A percentile compares a stretch with the other conserved stretches of the same genome.
Conservation (phyloP, 2,329 filamentous ascomycete species). For the Dactylellina parvicollis region DNA sequence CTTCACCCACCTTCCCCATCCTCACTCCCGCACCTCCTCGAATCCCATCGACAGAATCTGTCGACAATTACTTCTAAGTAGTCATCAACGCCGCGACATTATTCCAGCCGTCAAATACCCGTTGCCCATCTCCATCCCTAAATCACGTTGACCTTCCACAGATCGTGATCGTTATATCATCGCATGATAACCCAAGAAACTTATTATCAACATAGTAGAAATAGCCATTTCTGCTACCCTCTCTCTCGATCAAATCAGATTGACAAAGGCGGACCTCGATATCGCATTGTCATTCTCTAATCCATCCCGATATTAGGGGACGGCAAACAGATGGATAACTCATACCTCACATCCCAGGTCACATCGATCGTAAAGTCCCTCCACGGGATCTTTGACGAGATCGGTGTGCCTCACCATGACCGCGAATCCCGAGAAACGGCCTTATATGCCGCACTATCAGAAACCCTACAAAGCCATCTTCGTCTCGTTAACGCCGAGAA, state of each 20-base stretch:
- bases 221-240: neutral
- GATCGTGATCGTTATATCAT: constrained; percentile 1
- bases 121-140: too few relatives aligned
- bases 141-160: constrained; percentile 33
- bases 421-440: constrained; percentile 88
- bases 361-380: constrained; percentile 63
- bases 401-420: constrained; percentile 92
- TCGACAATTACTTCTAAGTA: constrained; percentile 2
- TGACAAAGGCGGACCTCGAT: neutral
- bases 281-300: constrained; percentile 18
- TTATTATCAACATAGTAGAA: constrained; percentile 1
- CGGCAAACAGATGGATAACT: constrained; percentile 47
- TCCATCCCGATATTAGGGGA: constrained; percentile 15
- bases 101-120: too few relatives aligned
- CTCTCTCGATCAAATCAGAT: neutral
- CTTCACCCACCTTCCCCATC: neutral
- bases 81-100: too few relatives aligned
- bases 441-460: constrained; percentile 90
- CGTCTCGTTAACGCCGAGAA: constrained; percentile 87
- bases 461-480: constrained; percentile 90
- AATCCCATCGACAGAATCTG: neutral
- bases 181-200: constrained; percentile 17
- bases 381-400: constrained; percentile 95
- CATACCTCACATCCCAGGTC: constrained; percentile 51
- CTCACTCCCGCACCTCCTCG: neutral